Percentiles rank a stretch among this genome's conserved stretches.
phyloP scores from a whole-genome alignment of 73 alveolate species.

The Paramecium tetraurelia region DNA sequence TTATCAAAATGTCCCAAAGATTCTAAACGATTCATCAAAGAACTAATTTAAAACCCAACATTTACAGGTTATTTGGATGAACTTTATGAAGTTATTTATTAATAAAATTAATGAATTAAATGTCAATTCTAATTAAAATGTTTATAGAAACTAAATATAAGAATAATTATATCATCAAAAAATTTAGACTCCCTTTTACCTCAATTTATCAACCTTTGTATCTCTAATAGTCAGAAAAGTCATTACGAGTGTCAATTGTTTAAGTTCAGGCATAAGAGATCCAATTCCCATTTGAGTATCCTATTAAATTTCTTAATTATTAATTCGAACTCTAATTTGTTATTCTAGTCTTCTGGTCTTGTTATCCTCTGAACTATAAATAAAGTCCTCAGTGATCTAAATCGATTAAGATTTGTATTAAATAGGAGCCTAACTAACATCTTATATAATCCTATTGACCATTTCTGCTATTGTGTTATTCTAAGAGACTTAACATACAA shows the following conservation, averaged over 20 bases:
- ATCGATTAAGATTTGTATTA: neutral
- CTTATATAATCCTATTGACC: neutral
- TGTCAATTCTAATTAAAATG: too few relatives aligned
- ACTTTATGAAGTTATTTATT: neutral
- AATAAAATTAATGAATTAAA: neutral
- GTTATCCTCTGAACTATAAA: neutral
- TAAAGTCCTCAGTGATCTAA: neutral
- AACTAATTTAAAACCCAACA: neutral
- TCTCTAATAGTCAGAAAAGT: neutral
- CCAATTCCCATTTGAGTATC: neutral
- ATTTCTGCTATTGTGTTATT: neutral
- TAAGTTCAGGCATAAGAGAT: neutral
- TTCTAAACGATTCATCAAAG: neutral
- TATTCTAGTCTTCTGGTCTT: neutral
- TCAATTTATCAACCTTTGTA: neutral
- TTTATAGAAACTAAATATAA: too few relatives aligned
- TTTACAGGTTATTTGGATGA: slow-evolving; percentile 34
- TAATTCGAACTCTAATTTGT: neutral
- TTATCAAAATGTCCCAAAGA: neutral
- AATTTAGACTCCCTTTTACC: slow-evolving; percentile 22
- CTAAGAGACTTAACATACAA: neutral
- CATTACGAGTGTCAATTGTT: neutral
- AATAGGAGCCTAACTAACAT: neutral
- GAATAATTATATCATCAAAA: neutral
- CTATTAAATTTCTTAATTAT: neutral